phyloP scores from a whole-genome alignment of 352 stramenopile genomes.

The Phytophthora nicotianae region DNA sequence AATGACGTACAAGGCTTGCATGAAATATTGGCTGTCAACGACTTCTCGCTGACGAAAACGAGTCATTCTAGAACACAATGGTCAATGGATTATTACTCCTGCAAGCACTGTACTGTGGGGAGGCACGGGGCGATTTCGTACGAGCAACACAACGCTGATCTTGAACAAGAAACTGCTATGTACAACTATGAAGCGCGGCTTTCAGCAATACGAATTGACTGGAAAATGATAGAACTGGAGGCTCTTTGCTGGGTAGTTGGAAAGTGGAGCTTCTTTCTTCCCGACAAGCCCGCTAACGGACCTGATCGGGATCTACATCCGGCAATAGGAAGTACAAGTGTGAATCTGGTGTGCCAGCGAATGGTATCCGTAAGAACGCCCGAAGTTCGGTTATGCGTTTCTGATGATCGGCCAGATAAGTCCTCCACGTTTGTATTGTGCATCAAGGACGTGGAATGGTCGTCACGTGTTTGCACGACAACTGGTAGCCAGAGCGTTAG shows the following conservation, averaged over 20 bases:
- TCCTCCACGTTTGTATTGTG: slow-evolving; percentile 32
- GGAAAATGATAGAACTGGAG: slow-evolving; percentile 66
- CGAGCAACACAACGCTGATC: slow-evolving; percentile 24
- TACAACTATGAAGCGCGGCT: slow-evolving; percentile 68
- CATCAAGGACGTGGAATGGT: slow-evolving; percentile 41
- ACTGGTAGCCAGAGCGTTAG: slow-evolving; percentile 35
- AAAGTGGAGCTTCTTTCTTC: slow-evolving; percentile 83
- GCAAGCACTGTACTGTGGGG: slow-evolving; percentile 40
- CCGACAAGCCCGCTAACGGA: slow-evolving; percentile 32
- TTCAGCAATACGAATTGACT: slow-evolving; percentile 52
- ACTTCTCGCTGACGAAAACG: slow-evolving; percentile 41
- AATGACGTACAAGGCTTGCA: slow-evolving; percentile 33
- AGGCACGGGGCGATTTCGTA: slow-evolving; percentile 23
- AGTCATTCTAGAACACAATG: slow-evolving; percentile 61
- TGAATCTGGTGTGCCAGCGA: slow-evolving; percentile 40
- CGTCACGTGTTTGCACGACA: slow-evolving; percentile 42
- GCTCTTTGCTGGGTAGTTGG: slow-evolving; percentile 66
- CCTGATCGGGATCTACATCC: slow-evolving; percentile 39
- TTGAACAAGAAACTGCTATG: slow-evolving; percentile 59
- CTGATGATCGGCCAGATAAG: slow-evolving; percentile 30
- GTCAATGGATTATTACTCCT: slow-evolving; percentile 52
- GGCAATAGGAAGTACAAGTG: slow-evolving; percentile 19
- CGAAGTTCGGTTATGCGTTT: slow-evolving; percentile 40
- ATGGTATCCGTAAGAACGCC: slow-evolving; percentile 35
- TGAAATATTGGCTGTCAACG: slow-evolving; percentile 48